Evolutionary conservation across 805 yeast genomes (phyloP), one percentile per base, ranked within the genome.

Genomic region (Candida alai): DNA sequence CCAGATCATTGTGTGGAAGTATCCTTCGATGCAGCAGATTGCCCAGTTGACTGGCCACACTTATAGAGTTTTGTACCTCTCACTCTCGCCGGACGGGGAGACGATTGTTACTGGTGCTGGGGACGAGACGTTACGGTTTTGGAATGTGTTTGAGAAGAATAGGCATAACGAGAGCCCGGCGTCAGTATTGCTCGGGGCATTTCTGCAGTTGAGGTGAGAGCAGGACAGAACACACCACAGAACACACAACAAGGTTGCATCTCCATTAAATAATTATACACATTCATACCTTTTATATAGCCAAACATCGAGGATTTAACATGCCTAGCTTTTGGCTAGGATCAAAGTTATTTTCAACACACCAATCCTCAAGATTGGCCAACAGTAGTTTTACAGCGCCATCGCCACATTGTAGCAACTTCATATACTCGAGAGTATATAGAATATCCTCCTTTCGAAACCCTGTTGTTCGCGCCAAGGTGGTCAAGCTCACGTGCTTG

Each of bases 41-140:
- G 96, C 96, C 0, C 85, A 89, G 15, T 72, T 93, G 35, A 86
- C 95, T 10, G 98, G 97, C 0, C 98, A 93, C 54, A 86, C 96
- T 1, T 86, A 83, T 52, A 71, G 98, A 42, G 97, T 93, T 9
- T 65, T 93, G 32, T 93, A 93, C 55, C 66, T 93, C 47, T 77
- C 96, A 4, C 69, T 90, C 62, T 84, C 95, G 13, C 96, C 97
- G 0, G 97, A 93, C 60, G 98, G 98, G 1, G 88, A 86, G 42
- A 88, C 97, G 0, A 83, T 93, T 10, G 98, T 90, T 2, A 89
- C 98, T 0, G 98, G 98, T 2, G 97, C 98, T 1, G 98, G 97
- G 4, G 98, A 93, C 60, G 98, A 93, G 58, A 93, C 98, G 0
- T 64, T 93, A 37, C 60, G 98, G 43, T 86, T 93, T 54, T 93